Evolutionary conservation across 2,329 filamentous ascomycete genomes (phyloP).

Genomic region (Penicillium corylophilum): DNA sequence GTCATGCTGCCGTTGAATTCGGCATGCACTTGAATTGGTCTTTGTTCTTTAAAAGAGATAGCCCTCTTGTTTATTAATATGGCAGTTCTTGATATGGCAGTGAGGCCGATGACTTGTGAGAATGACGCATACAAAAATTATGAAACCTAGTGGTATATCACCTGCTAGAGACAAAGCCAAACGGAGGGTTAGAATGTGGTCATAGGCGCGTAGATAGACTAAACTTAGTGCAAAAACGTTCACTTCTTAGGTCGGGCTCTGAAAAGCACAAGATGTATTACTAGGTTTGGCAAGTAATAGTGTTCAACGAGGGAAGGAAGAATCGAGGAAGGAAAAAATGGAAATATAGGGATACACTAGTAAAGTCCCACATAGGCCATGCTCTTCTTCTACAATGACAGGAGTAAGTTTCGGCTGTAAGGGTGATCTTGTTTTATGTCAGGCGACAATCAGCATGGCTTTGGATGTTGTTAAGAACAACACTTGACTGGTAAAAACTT

Average conservation of each 20-base stretch:
- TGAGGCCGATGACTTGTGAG: not conserved
- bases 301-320: no score
- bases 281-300: not conserved
- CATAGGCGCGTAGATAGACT: not conserved
- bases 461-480: not conserved
- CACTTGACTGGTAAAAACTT: not conserved
- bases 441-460: not conserved
- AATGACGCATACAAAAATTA: not conserved
- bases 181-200: not conserved
- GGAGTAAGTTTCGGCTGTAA: not conserved
- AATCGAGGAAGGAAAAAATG: not conserved
- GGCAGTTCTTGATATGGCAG: no score
- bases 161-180: not conserved
- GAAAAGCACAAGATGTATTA: not conserved
- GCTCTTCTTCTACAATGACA: not conserved
- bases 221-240: not conserved
- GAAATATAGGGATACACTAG: not conserved
- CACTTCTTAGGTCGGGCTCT: not conserved
- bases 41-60: not conserved
- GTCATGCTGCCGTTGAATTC: constrained; percentile 14
- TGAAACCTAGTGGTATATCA: not conserved
- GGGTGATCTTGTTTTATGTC: not conserved
- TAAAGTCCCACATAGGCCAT: not conserved
- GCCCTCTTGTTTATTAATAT: not conserved
- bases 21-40: not conserved